Percentiles rank a stretch among this genome's conserved stretches.
Evolutionary conservation across 78 protist genomes (phyloP).

Genomic region (Anaeramoeba flamelloides): DNA sequence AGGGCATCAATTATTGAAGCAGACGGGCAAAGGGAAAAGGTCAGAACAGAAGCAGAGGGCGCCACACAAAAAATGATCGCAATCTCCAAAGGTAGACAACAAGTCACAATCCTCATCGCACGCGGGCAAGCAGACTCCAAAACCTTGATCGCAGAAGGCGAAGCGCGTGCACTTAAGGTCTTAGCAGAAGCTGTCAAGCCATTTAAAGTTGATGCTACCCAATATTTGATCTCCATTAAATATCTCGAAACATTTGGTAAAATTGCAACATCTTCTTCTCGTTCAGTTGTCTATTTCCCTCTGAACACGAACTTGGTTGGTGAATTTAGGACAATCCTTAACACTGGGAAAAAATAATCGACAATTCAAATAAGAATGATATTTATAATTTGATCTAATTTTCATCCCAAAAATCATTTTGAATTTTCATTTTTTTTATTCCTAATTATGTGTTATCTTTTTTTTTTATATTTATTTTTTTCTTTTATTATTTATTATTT

Average conservation of each 20-base stretch:
- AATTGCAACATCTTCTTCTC: not conserved
- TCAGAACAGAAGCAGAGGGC: slow-evolving; percentile 12
- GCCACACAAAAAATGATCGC: not conserved
- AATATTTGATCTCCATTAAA: not conserved
- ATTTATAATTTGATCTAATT: no score
- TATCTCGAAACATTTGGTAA: not conserved
- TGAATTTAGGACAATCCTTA: no score
- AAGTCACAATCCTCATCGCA: not conserved
- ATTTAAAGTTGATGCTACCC: slow-evolving; percentile 11
- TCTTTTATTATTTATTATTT: no score
- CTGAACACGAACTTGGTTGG: no score
- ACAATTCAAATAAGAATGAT: no score
- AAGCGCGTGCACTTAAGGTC: slow-evolving; percentile 1
- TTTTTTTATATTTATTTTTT: no score
- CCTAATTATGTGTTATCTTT: no score
- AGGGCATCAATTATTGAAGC: slow-evolving; percentile 7
- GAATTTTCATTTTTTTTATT: no score
- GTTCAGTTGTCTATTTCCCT: not conserved
- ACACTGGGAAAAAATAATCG: no score
- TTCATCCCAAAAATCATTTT: no score
- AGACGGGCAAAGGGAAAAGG: slow-evolving; percentile 3
- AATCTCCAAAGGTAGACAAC: not conserved
- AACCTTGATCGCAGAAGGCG: slow-evolving; percentile 3
- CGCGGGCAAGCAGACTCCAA: not conserved
- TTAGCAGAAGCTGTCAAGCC: not conserved